Base-by-base conservation (phyloP, 2,329 filamentous ascomycete genomes). In the Laburnicola sp. region DNA sequence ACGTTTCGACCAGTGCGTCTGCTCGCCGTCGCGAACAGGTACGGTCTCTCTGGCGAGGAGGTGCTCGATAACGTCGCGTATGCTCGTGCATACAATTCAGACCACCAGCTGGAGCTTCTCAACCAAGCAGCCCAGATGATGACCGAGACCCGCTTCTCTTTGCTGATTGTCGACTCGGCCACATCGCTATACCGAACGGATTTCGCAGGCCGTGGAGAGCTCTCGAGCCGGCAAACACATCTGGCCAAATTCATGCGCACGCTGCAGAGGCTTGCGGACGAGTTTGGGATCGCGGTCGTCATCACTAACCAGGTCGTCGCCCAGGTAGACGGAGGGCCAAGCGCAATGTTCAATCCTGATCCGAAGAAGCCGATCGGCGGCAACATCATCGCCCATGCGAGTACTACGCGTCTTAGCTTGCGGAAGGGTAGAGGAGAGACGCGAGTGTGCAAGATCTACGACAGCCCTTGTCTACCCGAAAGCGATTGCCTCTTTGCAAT, bases 281-380 rank as follows among this genome's bases (percentile, higher is more conserved):
- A 86, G 73, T 99, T 99, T 70, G 94, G 94, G 51, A 97, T 99
- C 63, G 94, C 94, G 0, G 94, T 99, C 6, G 91, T 99, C 63
- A 99, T 99, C 67, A 97, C 94, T 37, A 99, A 99, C 70, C 94
- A 99, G 74, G 94, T 99, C 27, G 95, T 99, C 35, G 94, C 94
- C 7, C 95, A 99, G 74, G 94, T 99, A 6, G 94, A 99, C 69
- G 94, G 94, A 57, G 94, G 94, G 2, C 92, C 93, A 27, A 93
- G 88, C 68, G 86, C 93, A 55, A 99, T 99, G 94, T 99, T 96
- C 80, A 99, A 99, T 63, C 94, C 95, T 0, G 95, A 99, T 68
- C 94, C 94, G 6, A 99, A 99, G 82, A 99, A 99, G 75, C 94
- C 94, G 0, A 97, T 99, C 70, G 94, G 94, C 62, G 94, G 94